Percentiles rank a stretch among this genome's conserved stretches.
Evolutionary conservation across 805 yeast species (phyloP).

Genomic region (Saccharomycopsis schoenii): DNA sequence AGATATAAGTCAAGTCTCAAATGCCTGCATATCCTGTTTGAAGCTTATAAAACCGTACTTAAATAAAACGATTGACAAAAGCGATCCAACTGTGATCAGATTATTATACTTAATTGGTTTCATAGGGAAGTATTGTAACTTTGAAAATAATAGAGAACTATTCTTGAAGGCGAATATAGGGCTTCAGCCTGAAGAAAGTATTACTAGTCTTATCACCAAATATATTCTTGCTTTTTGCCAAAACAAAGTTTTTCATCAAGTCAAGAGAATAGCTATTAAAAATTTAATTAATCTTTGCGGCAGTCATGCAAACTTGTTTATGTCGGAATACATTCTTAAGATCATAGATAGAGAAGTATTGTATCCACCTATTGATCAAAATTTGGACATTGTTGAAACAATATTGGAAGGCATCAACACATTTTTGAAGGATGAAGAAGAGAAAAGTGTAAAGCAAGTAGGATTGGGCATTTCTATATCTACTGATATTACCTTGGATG

Average conservation of each 20-base stretch:
- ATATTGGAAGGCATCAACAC: slow-evolving; percentile 48
- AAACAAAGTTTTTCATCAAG: slow-evolving; percentile 22
- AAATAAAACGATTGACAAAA: neutral
- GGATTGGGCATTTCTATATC: slow-evolving; percentile 33
- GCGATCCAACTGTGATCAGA: slow-evolving; percentile 41
- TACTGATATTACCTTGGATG: slow-evolving; percentile 29
- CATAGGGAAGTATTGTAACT: slow-evolving; percentile 61
- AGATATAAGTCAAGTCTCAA: slow-evolving; percentile 40
- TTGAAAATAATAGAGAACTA: slow-evolving; percentile 35
- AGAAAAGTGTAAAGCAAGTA: slow-evolving; percentile 30
- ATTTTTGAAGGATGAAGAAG: slow-evolving; percentile 50
- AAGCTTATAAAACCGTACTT: slow-evolving; percentile 39
- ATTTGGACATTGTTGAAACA: slow-evolving; percentile 36
- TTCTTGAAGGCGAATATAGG: slow-evolving; percentile 33
- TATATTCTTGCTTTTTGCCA: slow-evolving; percentile 47
- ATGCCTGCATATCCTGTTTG: slow-evolving; percentile 57
- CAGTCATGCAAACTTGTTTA: slow-evolving; percentile 55
- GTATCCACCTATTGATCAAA: slow-evolving; percentile 18
- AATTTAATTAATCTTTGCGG: slow-evolving; percentile 52
- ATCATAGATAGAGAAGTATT: slow-evolving; percentile 43
- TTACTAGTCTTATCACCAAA: slow-evolving; percentile 48
- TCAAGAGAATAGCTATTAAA: slow-evolving; percentile 44
- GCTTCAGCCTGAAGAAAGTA: slow-evolving; percentile 41
- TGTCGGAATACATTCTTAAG: slow-evolving; percentile 41
- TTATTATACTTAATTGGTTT: slow-evolving; percentile 56